Evolutionary conservation across 2,329 filamentous ascomycete species (phyloP).

Genomic region (Penicillium sp.): DNA sequence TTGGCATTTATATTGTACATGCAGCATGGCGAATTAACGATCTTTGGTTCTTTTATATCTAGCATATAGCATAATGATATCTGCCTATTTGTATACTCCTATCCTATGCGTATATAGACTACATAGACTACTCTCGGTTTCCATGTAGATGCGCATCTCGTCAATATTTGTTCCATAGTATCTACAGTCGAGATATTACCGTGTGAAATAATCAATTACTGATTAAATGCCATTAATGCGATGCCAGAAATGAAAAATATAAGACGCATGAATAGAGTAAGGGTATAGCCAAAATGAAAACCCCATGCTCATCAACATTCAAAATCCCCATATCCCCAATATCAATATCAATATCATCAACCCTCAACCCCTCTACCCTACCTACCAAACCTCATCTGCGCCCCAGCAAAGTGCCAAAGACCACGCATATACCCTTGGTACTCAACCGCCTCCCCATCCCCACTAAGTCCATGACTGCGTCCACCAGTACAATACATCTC

Average conservation of each 20-base stretch:
- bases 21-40: neutral
- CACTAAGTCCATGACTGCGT: slow-evolving; percentile 30
- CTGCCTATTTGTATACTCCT: neutral
- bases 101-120: neutral
- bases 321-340: neutral
- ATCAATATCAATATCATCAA: neutral
- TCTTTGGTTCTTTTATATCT: neutral
- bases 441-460: slow-evolving; percentile 52
- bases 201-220: too few species aligned
- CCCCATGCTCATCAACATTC: neutral
- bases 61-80: slow-evolving; percentile 7
- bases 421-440: slow-evolving; percentile 89
- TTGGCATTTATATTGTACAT: neutral
- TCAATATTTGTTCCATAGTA: too few species aligned
- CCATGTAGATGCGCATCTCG: neutral
- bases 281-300: neutral
- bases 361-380: slow-evolving; percentile 23
- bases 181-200: too few species aligned
- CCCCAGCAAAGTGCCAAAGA: slow-evolving; percentile 72
- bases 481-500: slow-evolving; percentile 69
- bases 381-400: slow-evolving; percentile 75
- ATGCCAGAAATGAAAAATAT: neutral
- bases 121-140: neutral
- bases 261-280: neutral
- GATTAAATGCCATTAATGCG: neutral